Conservation (phyloP, 2,329 filamentous ascomycete species). For the Fusarium multiceps region DNA sequence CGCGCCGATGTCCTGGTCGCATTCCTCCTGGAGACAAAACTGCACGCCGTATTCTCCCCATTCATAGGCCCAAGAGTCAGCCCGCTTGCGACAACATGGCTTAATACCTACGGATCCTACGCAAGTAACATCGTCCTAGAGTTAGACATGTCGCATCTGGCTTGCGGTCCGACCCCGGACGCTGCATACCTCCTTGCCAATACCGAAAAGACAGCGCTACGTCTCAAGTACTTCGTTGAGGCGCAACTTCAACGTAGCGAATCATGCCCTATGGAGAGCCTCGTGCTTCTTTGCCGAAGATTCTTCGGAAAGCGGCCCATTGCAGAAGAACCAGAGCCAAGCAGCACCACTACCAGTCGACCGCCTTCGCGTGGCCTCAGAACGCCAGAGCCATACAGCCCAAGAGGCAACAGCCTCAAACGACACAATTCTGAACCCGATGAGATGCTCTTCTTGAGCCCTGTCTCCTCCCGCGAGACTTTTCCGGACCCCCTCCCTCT, state of each 20-base stretch:
- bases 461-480: background rate
- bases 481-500: background rate
- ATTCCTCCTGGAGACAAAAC: constrained; percentile 50
- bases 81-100: constrained; percentile 52
- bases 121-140: constrained; percentile 55
- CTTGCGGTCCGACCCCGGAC: constrained; percentile 45
- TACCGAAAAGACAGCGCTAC: constrained; percentile 39
- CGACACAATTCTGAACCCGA: background rate
- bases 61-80: constrained; percentile 49
- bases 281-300: constrained; percentile 52
- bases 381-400: constrained; percentile 16
- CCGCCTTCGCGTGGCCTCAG: constrained; percentile 15
- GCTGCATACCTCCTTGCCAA: constrained; percentile 42
- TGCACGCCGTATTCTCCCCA: constrained; percentile 56
- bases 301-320: constrained; percentile 46
- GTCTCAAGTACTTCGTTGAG: constrained; percentile 47
- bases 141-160: constrained; percentile 54
- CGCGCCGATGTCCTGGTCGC: constrained; percentile 53
- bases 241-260: constrained; percentile 39
- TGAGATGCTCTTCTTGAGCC: background rate
- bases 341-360: constrained; percentile 22
- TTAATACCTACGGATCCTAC: constrained; percentile 51
- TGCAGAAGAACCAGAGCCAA: background rate
- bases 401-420: background rate
- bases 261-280: constrained; percentile 42